These are phyloP conservation scores for Dalechampia spathulata DNA, from an alignment of 441 rosid genomes.

Conservation along the genomic window DNA sequence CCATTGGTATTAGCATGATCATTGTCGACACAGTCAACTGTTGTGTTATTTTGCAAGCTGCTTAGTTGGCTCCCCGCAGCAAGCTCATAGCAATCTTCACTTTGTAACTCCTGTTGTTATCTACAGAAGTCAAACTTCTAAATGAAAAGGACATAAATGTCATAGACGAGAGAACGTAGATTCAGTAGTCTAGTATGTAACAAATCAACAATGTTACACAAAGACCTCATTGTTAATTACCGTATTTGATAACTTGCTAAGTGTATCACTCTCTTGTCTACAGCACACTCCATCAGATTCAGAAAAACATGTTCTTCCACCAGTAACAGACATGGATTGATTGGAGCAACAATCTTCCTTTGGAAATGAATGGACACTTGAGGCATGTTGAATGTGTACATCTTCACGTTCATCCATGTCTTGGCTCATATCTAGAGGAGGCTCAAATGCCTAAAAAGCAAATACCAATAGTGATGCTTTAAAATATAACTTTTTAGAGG, in stretches of 20 bases:
- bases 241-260: constrained; percentile 20
- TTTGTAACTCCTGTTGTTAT: constrained; percentile 52
- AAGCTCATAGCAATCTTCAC: constrained; percentile 31
- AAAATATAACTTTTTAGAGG: not conserved
- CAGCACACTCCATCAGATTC: constrained; percentile 18
- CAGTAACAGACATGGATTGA: constrained; percentile 35
- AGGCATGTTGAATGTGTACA: constrained; percentile 32
- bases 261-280: constrained; percentile 24
- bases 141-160: constrained; percentile 26
- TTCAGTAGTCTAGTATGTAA: constrained; percentile 5
- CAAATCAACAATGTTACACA: constrained; percentile 7
- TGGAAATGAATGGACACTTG: constrained; percentile 36
- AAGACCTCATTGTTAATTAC: constrained; percentile 32
- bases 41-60: constrained; percentile 20
- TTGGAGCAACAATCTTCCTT: constrained; percentile 37
- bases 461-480: constrained; percentile 13
- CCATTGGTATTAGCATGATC: constrained; percentile 36
- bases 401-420: constrained; percentile 48
- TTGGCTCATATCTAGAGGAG: constrained; percentile 92
- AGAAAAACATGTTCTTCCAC: constrained; percentile 26
- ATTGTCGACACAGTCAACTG: constrained; percentile 26
- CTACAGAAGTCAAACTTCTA: constrained; percentile 43
- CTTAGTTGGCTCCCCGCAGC: constrained; percentile 24
- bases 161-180: constrained; percentile 12
- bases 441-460: constrained; percentile 81